Evolutionary conservation across 2,329 filamentous ascomycete genomes (phyloP).

Genomic region (Fusarium anguioides): DNA sequence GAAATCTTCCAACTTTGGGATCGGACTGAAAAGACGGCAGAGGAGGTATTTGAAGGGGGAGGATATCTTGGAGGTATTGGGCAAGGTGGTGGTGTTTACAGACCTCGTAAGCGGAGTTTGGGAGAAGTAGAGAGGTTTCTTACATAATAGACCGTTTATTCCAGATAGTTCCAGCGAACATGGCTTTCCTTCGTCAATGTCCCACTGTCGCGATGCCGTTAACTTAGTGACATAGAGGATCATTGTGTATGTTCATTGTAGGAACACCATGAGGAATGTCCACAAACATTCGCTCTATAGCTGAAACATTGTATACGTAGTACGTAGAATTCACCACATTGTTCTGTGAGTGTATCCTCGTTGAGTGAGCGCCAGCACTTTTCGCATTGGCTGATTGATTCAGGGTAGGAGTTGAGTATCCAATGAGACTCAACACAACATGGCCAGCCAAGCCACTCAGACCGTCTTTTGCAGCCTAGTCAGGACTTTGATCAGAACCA

Average conservation of each 20-base stretch:
- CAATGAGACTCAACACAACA: neutral
- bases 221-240: too few relatives aligned
- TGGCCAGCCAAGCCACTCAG: neutral
- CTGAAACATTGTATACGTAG: too few relatives aligned
- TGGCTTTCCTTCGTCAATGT: too few relatives aligned
- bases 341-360: too few relatives aligned
- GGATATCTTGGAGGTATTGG: constrained; percentile 47
- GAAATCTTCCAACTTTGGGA: constrained; percentile 31
- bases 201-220: too few relatives aligned
- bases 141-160: neutral
- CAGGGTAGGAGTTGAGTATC: neutral
- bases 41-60: constrained; percentile 34
- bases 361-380: neutral
- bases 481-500: neutral
- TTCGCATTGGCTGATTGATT: neutral
- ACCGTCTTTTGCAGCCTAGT: neutral
- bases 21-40: constrained; percentile 30
- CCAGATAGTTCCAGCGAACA: neutral
- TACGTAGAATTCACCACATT: neutral
- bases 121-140: neutral
- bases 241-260: too few relatives aligned
- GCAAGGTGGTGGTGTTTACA: constrained; percentile 18
- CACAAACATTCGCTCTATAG: too few relatives aligned
- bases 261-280: too few relatives aligned
- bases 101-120: neutral